Conservation (phyloP, 371 early-diverging fungal species). For the Entomophthora muscae region DNA sequence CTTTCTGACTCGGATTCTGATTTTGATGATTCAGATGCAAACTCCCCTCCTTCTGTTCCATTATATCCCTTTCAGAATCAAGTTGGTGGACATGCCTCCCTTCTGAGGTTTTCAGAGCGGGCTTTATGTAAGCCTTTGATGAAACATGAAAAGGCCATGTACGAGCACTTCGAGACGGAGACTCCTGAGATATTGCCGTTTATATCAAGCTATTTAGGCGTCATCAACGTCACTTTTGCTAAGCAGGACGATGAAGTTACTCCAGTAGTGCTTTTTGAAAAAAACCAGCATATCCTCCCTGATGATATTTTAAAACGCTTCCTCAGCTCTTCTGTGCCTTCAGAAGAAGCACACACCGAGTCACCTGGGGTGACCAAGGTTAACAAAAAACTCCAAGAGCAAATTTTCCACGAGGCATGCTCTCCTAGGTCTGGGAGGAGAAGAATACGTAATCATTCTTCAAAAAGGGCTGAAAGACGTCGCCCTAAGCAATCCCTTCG, state of each 20-base stretch:
- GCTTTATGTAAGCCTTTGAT: slow-evolving; percentile 81
- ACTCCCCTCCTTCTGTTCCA: slow-evolving; percentile 26
- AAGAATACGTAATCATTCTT: slow-evolving; percentile 12
- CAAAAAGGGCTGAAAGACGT: neutral
- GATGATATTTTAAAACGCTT: slow-evolving; percentile 30
- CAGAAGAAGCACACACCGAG: slow-evolving; percentile 9
- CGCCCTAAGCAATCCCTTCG: neutral
- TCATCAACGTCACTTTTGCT: slow-evolving; percentile 77
- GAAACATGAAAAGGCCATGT: slow-evolving; percentile 63
- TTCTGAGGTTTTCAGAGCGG: slow-evolving; percentile 61
- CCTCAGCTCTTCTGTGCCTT: slow-evolving; percentile 11
- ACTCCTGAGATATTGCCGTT: slow-evolving; percentile 71
- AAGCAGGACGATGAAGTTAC: slow-evolving; percentile 18
- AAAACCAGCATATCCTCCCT: slow-evolving; percentile 61
- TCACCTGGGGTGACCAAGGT: slow-evolving; percentile 18
- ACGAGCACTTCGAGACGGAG: slow-evolving; percentile 59
- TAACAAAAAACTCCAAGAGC: slow-evolving; percentile 36
- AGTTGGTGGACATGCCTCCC: slow-evolving; percentile 72
- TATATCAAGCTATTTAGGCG: slow-evolving; percentile 79
- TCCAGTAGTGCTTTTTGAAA: slow-evolving; percentile 56
- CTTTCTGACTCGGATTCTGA: slow-evolving; percentile 16
- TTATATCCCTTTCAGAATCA: slow-evolving; percentile 50
- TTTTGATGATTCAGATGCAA: slow-evolving; percentile 18
- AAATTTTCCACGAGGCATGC: slow-evolving; percentile 55
- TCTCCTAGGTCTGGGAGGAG: slow-evolving; percentile 44